phyloP scores from a whole-genome alignment of 73 alveolate species.

The Diophrys sp. region DNA sequence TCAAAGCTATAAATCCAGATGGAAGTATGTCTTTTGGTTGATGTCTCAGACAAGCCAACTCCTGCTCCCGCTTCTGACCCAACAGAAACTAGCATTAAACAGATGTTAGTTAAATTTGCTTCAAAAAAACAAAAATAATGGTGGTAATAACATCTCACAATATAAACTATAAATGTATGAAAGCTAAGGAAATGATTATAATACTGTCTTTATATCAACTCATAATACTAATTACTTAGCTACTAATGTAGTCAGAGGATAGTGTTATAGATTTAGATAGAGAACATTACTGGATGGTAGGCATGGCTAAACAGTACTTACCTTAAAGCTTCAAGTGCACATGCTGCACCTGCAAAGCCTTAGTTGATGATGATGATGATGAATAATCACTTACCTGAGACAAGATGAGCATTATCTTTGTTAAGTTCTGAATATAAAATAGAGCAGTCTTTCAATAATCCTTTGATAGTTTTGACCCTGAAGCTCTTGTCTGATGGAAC shows the following conservation, averaged over 20 bases:
- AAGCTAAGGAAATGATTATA: slow-evolving; percentile 34
- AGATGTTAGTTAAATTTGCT: slow-evolving; percentile 28
- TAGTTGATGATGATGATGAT: no score
- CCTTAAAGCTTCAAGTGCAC: slow-evolving; percentile 41
- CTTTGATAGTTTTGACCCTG: no score
- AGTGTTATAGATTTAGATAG: slow-evolving; percentile 45
- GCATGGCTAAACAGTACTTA: slow-evolving; percentile 23
- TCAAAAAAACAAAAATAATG: slow-evolving; percentile 24
- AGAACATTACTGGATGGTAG: slow-evolving; percentile 57
- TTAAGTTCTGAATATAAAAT: no score
- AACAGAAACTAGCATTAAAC: slow-evolving; percentile 18
- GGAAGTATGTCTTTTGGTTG: slow-evolving; percentile 43
- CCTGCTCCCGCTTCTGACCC: slow-evolving; percentile 8
- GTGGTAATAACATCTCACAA: slow-evolving; percentile 33
- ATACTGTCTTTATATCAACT: slow-evolving; percentile 31
- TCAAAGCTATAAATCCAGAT: slow-evolving; percentile 32
- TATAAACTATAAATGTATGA: slow-evolving; percentile 53
- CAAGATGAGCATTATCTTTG: no score
- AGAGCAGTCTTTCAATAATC: no score
- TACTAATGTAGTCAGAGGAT: slow-evolving; percentile 36
- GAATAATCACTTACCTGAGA: no score
- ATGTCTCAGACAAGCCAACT: slow-evolving; percentile 37
- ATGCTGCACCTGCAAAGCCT: slow-evolving; percentile 58
- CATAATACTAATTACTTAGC: slow-evolving; percentile 13
- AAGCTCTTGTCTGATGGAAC: no score